A percentile compares a stretch with the other conserved stretches of the same genome.
phyloP scores from a whole-genome alignment of 2,329 filamentous ascomycete genomes.

The Coleophoma cylindrospora region DNA sequence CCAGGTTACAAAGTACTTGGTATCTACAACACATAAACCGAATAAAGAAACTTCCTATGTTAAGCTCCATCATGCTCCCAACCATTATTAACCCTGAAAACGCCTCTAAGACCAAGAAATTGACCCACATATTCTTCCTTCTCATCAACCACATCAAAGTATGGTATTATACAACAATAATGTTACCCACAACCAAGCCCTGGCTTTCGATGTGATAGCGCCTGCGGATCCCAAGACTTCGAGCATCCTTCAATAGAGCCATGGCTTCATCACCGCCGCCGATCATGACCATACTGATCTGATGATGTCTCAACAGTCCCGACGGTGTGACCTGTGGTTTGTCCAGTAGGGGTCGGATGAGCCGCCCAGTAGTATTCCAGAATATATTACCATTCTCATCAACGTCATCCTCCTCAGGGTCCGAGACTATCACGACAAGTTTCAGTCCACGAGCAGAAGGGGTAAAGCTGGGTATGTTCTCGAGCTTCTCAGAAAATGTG shows the following conservation, averaged over 20 bases:
- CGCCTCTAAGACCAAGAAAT: no score
- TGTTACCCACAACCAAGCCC: slow-evolving; percentile 72
- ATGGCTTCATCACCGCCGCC: slow-evolving; percentile 65
- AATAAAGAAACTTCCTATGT: no score
- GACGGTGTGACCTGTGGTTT: slow-evolving; percentile 50
- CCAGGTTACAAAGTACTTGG: no score
- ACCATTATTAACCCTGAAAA: no score
- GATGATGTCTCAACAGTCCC: slow-evolving; percentile 40
- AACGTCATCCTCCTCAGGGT: slow-evolving; percentile 32
- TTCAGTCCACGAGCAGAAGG: slow-evolving; percentile 60
- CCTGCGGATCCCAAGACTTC: slow-evolving; percentile 68
- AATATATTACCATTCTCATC: slow-evolving; percentile 20
- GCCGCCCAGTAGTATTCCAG: slow-evolving; percentile 18
- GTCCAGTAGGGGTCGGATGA: slow-evolving; percentile 66
- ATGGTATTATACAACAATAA: slow-evolving; percentile 49
- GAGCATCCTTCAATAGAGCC: slow-evolving; percentile 55
- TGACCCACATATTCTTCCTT: no score
- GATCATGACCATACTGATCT: slow-evolving; percentile 80
- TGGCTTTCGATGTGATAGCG: slow-evolving; percentile 78
- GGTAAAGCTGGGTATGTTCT: slow-evolving; percentile 75
- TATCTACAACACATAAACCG: no score
- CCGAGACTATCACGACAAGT: slow-evolving; percentile 73
- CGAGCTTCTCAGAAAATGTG: slow-evolving; percentile 76
- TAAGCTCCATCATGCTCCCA: no score
- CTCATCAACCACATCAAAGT: no score